Base-by-base conservation (phyloP, 1,284 basidiomycete species). In the Coriolopsis trogii region DNA sequence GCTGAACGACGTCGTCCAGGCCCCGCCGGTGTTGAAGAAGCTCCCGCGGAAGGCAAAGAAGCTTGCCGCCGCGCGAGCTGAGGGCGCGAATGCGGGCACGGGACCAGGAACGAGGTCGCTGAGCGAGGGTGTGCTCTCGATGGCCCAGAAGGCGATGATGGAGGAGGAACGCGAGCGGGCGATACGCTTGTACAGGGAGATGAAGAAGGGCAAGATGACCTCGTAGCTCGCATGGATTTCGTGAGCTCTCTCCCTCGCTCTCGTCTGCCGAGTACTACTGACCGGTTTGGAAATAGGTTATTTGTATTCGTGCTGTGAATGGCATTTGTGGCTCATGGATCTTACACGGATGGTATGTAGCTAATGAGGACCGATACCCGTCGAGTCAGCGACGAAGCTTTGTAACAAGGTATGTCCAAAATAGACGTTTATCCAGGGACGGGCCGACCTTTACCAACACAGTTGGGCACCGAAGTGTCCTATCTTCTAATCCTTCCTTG, bases 91-190 rank as follows among this genome's bases (percentile, higher is more conserved):
- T n/a, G n/a, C n/a, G n/a, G n/a, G n/a, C n/a, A n/a, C n/a, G 29
- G 31, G 23, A 3, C 47, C 33, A 9, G 56, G 50, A 2, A 38
- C 50, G n/a, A 52, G 49, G 36, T 65, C 61, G 18, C 44, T 67
- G 31, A 65, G 63, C 24, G 73, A 76, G 29, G 78, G 76, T 2
- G 75, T 87, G 9, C 55, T 89, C 23, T 87, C 84, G n/a, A 82
- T 88, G 78, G 81, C 84, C 6, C 87, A 90, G 70, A 85, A 81
- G 66, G 74, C 74, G 9, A 82, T 86, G 83, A 82, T 92, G 80
- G 87, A 87, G 60, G 73, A 75, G 53, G 89, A 91, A 69, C 75
- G 89, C 51, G 84, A 85, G 61, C 83, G 75, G 53, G 87, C 73
- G 13, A 83, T 92, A 51, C 70, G 67, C 62, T 72, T 78, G 49